Evolutionary conservation across 495 filamentous ascomycete species (phyloP), one percentile per base, ranked within the genome.

Genomic region (Penicillium canariense): DNA sequence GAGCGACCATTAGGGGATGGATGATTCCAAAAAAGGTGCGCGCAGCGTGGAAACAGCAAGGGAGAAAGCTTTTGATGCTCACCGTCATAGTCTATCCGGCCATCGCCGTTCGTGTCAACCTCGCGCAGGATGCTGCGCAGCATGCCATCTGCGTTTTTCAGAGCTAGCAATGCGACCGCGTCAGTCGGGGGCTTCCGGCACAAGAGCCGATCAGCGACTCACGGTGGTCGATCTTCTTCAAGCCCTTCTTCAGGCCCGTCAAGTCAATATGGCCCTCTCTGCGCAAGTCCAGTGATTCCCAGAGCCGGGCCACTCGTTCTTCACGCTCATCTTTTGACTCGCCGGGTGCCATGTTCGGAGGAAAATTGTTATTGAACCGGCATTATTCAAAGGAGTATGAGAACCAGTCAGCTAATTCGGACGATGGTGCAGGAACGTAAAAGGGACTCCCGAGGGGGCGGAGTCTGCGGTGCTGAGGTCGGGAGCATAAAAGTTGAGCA

Each of bases 211-310:
- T 64, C 61, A 62, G 52, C 27, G 8, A 69, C 90, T 79, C 77
- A 95, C 92, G 94, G 70, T 98, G 94, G 69, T 98, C 91, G 54
- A 97, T 90, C 68, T 85, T 87, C 68, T 75, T 85, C 55, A 98
- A 70, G 12, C 95, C 94, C 68, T 84, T 88, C 70, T 90, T 88
- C 53, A 98, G 73, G 15, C 85, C 90, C 65, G 84, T 84, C 47
- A 90, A 72, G 73, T 97, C 91, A 55, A 98, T 74, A 67, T 88
- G 82, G 30, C 91, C 90, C 52, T 86, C 83, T 34, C 81, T 80
- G 54, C 81, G 81, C 46, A 86, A 85, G 67, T 96, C 92, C 58
- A 98, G 78, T 48, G 80, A 83, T 54, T 71, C 72, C 91, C 91
- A 97, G 55, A 97, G 81, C 63, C 81, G 78, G 67, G 87, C 86